A percentile compares a stretch with the other conserved stretches of the same genome.
Evolutionary conservation across 1,284 basidiomycete genomes (phyloP).

Genomic region (Sporisorium exsertum): DNA sequence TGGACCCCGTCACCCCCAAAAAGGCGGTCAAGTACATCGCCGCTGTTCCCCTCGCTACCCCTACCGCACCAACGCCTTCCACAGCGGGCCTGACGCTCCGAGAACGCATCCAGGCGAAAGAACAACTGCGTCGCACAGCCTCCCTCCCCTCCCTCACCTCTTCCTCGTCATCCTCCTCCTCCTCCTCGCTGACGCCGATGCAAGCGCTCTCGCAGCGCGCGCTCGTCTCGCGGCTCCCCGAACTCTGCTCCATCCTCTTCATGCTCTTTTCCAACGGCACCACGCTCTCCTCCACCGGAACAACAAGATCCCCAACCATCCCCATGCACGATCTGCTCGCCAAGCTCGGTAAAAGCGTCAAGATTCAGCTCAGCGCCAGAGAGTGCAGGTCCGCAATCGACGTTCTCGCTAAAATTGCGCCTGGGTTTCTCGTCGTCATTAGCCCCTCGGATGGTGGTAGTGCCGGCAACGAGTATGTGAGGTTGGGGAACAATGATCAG

Average conservation of each 20-base stretch:
- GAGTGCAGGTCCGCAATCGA: slow-evolving; percentile 50
- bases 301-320: slow-evolving; percentile 29
- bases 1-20: slow-evolving; percentile 9
- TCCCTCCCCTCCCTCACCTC: slow-evolving; percentile 22
- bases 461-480: slow-evolving; percentile 31
- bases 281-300: slow-evolving; percentile 28
- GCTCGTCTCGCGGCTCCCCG: slow-evolving; percentile 46
- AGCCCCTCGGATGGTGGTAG: neutral
- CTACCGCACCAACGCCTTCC: neutral
- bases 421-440: slow-evolving; percentile 54
- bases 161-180: slow-evolving; percentile 5
- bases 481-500: slow-evolving; percentile 15
- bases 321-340: slow-evolving; percentile 50
- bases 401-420: slow-evolving; percentile 34
- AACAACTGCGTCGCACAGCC: slow-evolving; percentile 38
- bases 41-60: neutral
- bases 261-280: slow-evolving; percentile 57
- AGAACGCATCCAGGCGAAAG: slow-evolving; percentile 57
- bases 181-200: slow-evolving; percentile 22
- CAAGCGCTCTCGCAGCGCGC: slow-evolving; percentile 42
- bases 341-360: slow-evolving; percentile 39
- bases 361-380: slow-evolving; percentile 44
- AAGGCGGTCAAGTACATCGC: slow-evolving; percentile 22
- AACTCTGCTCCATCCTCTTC: slow-evolving; percentile 54
- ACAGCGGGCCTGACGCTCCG: slow-evolving; percentile 30